Evolutionary conservation across 306 rosid genomes (phyloP).

Genomic region (Heteromeles arbutifolia): DNA sequence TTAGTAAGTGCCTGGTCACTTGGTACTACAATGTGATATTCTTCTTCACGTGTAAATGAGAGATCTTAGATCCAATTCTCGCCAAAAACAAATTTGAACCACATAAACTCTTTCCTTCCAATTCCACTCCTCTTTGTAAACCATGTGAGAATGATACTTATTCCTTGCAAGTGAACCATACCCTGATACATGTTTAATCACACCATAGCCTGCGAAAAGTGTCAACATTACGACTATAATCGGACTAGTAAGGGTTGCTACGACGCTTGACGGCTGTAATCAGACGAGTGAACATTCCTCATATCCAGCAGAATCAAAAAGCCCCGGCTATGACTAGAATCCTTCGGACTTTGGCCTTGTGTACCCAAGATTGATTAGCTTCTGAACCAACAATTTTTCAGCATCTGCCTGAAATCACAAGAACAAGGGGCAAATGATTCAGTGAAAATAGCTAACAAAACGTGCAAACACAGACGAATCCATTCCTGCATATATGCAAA

Average conservation of each 20-base stretch:
- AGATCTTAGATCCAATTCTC: too few relatives aligned
- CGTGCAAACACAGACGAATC: neutral
- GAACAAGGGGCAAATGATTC: neutral
- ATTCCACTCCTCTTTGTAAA: too few relatives aligned
- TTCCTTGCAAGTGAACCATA: too few relatives aligned
- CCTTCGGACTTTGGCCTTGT: constrained; percentile 40
- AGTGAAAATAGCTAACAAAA: neutral
- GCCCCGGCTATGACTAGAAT: constrained; percentile 22
- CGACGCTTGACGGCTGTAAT: neutral
- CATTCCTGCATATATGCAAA: neutral
- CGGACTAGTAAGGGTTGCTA: too few relatives aligned
- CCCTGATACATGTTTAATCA: neutral
- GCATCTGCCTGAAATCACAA: constrained; percentile 58
- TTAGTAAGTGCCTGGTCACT: too few relatives aligned
- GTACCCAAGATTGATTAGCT: constrained; percentile 63
- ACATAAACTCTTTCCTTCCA: too few relatives aligned
- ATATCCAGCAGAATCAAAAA: neutral
- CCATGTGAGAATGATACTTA: too few relatives aligned
- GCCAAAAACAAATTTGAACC: too few relatives aligned
- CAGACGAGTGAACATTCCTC: neutral
- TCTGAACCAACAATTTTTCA: constrained; percentile 73
- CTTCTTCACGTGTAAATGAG: too few relatives aligned
- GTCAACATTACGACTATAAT: neutral
- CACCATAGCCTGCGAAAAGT: neutral
- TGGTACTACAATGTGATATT: too few relatives aligned